Evolutionary conservation across 768 basidiomycete genomes (phyloP).

Genomic region (Russula compacta): DNA sequence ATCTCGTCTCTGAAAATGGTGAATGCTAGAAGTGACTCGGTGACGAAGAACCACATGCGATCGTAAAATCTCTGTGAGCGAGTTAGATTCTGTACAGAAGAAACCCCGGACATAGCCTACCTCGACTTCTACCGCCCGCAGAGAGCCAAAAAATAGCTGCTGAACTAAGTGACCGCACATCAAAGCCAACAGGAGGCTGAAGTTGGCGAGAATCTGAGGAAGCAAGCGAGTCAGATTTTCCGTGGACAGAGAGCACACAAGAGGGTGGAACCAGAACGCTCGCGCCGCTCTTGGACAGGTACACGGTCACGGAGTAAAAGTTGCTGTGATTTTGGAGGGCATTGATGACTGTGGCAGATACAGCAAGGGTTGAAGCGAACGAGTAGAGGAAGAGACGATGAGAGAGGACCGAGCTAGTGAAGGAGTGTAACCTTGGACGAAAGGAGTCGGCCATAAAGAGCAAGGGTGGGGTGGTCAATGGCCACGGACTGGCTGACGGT

Average conservation of each 20-base stretch:
- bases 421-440: constrained; percentile 41
- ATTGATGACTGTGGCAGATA: constrained; percentile 65
- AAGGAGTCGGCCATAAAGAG: constrained; percentile 34
- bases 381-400: constrained; percentile 66
- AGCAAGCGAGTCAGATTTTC: background rate
- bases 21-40: constrained; percentile 90
- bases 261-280: constrained; percentile 66
- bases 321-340: constrained; percentile 79
- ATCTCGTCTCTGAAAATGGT: constrained; percentile 97
- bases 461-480: background rate
- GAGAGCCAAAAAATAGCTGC: constrained; percentile 81
- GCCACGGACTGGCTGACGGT: background rate
- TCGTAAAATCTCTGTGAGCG: constrained; percentile 85
- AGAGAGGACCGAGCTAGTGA: constrained; percentile 43
- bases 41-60: constrained; percentile 94
- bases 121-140: constrained; percentile 87
- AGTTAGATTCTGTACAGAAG: background rate
- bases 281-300: constrained; percentile 88
- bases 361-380: constrained; percentile 54
- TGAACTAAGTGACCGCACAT: constrained; percentile 71
- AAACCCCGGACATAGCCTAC: constrained; percentile 34
- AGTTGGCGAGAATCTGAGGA: constrained; percentile 80
- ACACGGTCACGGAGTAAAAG: constrained; percentile 91
- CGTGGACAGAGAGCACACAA: background rate
- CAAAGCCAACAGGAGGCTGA: constrained; percentile 69